phyloP scores from a whole-genome alignment of 352 stramenopile genomes.

The Globisporangium megalacanthum region DNA sequence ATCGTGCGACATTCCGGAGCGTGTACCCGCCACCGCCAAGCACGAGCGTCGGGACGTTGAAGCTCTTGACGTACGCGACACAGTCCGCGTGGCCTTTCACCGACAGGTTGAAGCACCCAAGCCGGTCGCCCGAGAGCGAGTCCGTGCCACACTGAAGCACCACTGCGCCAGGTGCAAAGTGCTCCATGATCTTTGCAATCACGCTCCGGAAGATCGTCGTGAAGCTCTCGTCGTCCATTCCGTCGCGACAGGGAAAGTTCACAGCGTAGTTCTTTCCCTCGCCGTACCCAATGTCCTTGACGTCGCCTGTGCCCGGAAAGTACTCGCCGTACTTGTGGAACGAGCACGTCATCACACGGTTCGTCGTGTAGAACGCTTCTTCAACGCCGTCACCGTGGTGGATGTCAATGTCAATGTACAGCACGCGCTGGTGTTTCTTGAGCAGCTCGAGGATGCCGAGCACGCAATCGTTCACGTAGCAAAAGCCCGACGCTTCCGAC shows the following conservation, averaged over 20 bases:
- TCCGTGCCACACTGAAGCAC: constrained; percentile 98
- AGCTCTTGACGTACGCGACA: constrained; percentile 95
- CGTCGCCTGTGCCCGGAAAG: constrained; percentile 95
- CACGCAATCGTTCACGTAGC: constrained; percentile 99
- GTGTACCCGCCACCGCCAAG: constrained; percentile 98
- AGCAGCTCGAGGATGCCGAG: constrained; percentile 98
- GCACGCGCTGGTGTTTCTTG: constrained; percentile 95
- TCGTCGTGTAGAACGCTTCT: constrained; percentile 99
- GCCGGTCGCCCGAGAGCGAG: constrained; percentile 96
- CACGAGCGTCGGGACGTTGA: constrained; percentile 95
- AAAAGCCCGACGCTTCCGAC: constrained; percentile 98
- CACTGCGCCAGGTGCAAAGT: constrained; percentile 94
- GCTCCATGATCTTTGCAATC: constrained; percentile 97
- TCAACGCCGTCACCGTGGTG: constrained; percentile 99
- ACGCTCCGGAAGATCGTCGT: constrained; percentile 87
- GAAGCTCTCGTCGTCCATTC: constrained; percentile 98
- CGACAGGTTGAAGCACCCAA: constrained; percentile 98
- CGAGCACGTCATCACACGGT: constrained; percentile 96
- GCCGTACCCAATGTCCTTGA: constrained; percentile 77
- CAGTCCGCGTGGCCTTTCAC: constrained; percentile 97
- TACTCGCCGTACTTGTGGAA: constrained; percentile 99
- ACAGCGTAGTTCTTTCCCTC: constrained; percentile 98
- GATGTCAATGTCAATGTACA: constrained; percentile 99
- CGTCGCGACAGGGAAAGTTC: constrained; percentile 98
- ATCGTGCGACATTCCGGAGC: constrained; percentile 94